These are phyloP conservation scores for Mucor racemosus DNA, from an alignment of 371 early-diverging fungal genomes.

Conservation along the genomic window DNA sequence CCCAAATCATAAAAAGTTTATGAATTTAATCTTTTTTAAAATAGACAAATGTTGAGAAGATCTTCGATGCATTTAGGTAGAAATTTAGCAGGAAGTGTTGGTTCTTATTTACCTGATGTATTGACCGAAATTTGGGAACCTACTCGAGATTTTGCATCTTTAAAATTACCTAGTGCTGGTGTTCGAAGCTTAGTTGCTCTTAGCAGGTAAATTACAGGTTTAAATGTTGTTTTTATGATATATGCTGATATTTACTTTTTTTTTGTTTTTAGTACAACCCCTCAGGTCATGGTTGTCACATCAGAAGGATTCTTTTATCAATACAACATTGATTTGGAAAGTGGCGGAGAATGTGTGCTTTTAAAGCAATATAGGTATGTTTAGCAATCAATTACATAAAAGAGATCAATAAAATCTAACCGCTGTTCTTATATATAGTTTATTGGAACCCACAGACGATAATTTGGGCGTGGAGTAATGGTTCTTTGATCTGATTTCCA, in stretches of 20 bases:
- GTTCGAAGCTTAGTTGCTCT: constrained; percentile 84
- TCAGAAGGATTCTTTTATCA: constrained; percentile 91
- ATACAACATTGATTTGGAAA: constrained; percentile 88
- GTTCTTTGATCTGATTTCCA: not conserved
- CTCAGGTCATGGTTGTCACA: constrained; percentile 90
- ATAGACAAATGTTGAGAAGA: constrained; percentile 57
- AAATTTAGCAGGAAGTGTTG: constrained; percentile 78
- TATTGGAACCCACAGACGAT: constrained; percentile 24
- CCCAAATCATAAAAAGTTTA: not conserved
- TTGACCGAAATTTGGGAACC: constrained; percentile 96
- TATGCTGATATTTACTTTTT: not conserved
- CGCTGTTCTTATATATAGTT: constrained; percentile 1
- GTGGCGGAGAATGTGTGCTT: constrained; percentile 90
- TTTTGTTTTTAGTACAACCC: constrained; percentile 56
- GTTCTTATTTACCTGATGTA: constrained; percentile 84
- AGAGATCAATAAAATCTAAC: not conserved
- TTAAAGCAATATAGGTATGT: constrained; percentile 67
- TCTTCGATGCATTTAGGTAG: constrained; percentile 64
- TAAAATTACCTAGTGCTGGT: constrained; percentile 85
- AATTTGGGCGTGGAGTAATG: constrained; percentile 12
- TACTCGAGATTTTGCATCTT: constrained; percentile 89
- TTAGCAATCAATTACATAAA: not conserved
- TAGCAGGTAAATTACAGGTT: constrained; percentile 54
- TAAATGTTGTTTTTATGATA: not conserved
- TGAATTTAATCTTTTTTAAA: not conserved